Base-by-base conservation (phyloP, 1,284 basidiomycete genomes). In the Xerocomus nothofagi region DNA sequence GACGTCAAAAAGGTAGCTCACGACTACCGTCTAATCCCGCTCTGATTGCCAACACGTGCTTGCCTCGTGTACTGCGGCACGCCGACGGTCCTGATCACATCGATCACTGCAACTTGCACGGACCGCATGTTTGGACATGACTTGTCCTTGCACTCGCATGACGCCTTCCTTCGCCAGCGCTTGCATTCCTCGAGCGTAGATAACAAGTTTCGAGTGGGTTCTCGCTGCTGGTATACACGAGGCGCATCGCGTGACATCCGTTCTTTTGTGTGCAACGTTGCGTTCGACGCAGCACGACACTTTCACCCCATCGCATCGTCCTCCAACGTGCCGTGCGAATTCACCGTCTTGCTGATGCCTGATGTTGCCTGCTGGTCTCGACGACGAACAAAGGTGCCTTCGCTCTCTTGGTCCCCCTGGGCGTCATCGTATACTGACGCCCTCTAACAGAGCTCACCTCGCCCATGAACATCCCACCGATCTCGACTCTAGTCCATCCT, bases 391-490 rank as follows among this genome's bases (percentile, higher is more conserved):
- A 49, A 60, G 67, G 64, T 66, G 40, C 6, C 7, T 33, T 51
- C n/a, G 26, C 39, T 23, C 37, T 14, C n/a, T 38, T 29, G 12
- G 4, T 36, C 12, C 21, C n/a, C 32, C 32, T 37, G 3, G n/a
- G 7, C 44, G 10, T 33, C 21, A 45, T 36, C 14, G 31, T 20
- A 6, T 7, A 15, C 48, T 57, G 34, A 52, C 31, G 11, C 26
- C 4, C 20, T n/a, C 37, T 10, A 17, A 40, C 37, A 20, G 67
- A 56, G 55, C 51, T 6, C 47, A 45, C 14, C 53, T 68, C 2
- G 62, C 62, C 37, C 65, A 65, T 6, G 50, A 62, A 20, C 66
- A 65, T 9, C 62, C 66, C 18, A 55, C 47, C n/a, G 67, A 66
- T 54, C 47, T 69, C 51, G 62, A 68, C 33, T 69, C 65, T 4